A percentile compares a stretch with the other conserved stretches of the same genome.
Evolutionary conservation across 352 stramenopile genomes (phyloP).

Genomic region (Phytophthora pluvialis): DNA sequence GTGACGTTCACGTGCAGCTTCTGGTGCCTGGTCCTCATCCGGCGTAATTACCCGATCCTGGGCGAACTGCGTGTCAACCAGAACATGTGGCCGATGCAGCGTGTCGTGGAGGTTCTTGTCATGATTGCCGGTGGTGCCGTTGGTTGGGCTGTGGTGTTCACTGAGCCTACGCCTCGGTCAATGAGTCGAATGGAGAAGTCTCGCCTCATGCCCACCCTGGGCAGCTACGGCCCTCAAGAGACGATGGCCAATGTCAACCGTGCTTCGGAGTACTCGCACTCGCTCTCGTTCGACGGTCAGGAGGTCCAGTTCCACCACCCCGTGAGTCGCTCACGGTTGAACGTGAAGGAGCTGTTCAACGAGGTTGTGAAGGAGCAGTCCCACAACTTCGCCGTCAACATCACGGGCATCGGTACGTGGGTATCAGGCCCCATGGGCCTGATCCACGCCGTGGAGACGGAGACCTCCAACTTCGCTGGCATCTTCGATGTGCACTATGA

Average conservation of each 20-base stretch:
- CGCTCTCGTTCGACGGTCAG: slow-evolving; percentile 79
- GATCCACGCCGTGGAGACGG: slow-evolving; percentile 78
- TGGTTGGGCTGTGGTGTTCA: slow-evolving; percentile 70
- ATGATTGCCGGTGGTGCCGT: slow-evolving; percentile 66
- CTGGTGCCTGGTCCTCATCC: slow-evolving; percentile 72
- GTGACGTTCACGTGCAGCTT: slow-evolving; percentile 82
- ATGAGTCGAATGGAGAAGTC: slow-evolving; percentile 85
- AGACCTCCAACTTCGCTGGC: slow-evolving; percentile 77
- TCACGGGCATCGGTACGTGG: slow-evolving; percentile 83
- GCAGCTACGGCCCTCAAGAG: slow-evolving; percentile 30
- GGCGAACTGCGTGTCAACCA: slow-evolving; percentile 63
- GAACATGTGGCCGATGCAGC: slow-evolving; percentile 85
- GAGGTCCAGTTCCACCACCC: slow-evolving; percentile 82
- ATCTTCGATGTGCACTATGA: slow-evolving; percentile 92
- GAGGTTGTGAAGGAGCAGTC: slow-evolving; percentile 88
- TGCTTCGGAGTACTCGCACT: slow-evolving; percentile 72
- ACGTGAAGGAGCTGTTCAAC: slow-evolving; percentile 79
- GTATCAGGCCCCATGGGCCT: slow-evolving; percentile 84
- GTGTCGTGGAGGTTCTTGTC: slow-evolving; percentile 75
- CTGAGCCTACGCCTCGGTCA: slow-evolving; percentile 68
- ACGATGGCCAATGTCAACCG: slow-evolving; percentile 49
- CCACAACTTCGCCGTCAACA: slow-evolving; percentile 83
- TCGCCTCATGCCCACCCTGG: slow-evolving; percentile 57
- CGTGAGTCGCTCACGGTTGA: slow-evolving; percentile 69
- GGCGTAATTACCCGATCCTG: slow-evolving; percentile 75